These are phyloP conservation scores for Penicillium malachiteum DNA, from an alignment of 495 filamentous ascomycete genomes.

Conservation along the genomic window DNA sequence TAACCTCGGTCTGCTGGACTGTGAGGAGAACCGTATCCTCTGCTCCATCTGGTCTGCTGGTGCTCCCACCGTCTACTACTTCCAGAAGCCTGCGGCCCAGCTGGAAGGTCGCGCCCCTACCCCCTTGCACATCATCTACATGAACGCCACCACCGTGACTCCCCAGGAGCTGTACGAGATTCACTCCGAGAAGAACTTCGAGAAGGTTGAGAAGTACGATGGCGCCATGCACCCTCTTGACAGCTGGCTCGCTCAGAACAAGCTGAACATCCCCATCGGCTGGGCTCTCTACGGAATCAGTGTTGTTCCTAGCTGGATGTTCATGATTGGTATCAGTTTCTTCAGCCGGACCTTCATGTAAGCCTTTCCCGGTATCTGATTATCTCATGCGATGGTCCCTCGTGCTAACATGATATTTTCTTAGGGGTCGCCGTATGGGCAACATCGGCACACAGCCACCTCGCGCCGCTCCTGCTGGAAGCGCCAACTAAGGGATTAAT, in stretches of 20 bases:
- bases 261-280: conserved; percentile 63
- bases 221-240: conserved; percentile 80
- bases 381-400: conserved; percentile 2
- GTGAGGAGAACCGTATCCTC: conserved; percentile 73
- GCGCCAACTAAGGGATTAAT: conserved; percentile 23
- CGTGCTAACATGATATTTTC: conserved; percentile 12
- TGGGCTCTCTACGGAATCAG: conserved; percentile 63
- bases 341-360: conserved; percentile 84
- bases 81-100: conserved; percentile 64
- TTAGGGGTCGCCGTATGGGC: conserved; percentile 42
- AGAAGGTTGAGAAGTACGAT: conserved; percentile 57
- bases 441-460: conserved; percentile 30
- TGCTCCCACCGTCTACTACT: conserved; percentile 69
- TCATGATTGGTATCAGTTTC: conserved; percentile 81
- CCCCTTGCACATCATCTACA: conserved; percentile 54
- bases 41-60: conserved; percentile 79
- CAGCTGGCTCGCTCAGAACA: conserved; percentile 64
- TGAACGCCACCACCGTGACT: conserved; percentile 67
- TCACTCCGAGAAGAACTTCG: conserved; percentile 60
- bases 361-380: conserved; percentile 38
- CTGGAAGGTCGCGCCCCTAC: conserved; percentile 36
- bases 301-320: conserved; percentile 64
- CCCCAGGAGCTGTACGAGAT: conserved; percentile 62
- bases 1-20: conserved; percentile 71
- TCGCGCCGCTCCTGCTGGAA: conserved; percentile 23